These are phyloP conservation scores for Mimosa pudica DNA, from an alignment of 306 rosid genomes.

Conservation along the genomic window DNA sequence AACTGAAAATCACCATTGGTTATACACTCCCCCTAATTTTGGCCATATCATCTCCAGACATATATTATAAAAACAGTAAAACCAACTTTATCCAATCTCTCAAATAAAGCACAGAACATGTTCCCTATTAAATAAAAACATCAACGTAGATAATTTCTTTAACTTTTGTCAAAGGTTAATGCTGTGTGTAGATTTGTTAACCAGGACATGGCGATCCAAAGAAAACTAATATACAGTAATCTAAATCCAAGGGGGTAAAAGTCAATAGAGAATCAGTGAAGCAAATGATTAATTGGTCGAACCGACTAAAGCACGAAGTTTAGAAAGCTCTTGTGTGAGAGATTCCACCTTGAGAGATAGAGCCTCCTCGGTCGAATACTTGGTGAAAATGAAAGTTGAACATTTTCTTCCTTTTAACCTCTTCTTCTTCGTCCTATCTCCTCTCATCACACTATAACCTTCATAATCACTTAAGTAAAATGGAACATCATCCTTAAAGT, in stretches of 20 bases:
- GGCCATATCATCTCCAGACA: too few species aligned
- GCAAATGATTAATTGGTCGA: neutral
- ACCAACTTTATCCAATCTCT: too few species aligned
- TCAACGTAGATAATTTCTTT: too few species aligned
- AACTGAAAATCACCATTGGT: too few species aligned
- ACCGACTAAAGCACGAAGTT: neutral
- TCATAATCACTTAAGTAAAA: neutral
- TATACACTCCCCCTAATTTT: too few species aligned
- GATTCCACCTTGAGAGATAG: neutral
- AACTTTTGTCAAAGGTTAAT: too few species aligned
- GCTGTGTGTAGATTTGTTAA: too few species aligned
- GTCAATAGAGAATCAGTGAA: neutral
- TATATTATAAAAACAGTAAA: too few species aligned
- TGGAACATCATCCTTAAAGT: neutral
- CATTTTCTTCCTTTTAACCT: conserved; percentile 25
- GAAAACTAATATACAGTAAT: neutral
- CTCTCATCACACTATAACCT: conserved; percentile 10
- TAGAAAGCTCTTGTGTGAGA: conserved; percentile 31
- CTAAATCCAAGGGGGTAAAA: neutral
- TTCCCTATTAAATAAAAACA: too few species aligned
- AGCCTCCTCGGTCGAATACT: neutral
- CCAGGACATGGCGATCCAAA: too few species aligned
- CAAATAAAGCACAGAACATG: too few species aligned
- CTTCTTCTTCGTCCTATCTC: conserved; percentile 16
- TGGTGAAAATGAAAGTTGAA: conserved; percentile 30